phyloP scores from a whole-genome alignment of 176 grass and related monocot genomes.

The Raddia guianensis region DNA sequence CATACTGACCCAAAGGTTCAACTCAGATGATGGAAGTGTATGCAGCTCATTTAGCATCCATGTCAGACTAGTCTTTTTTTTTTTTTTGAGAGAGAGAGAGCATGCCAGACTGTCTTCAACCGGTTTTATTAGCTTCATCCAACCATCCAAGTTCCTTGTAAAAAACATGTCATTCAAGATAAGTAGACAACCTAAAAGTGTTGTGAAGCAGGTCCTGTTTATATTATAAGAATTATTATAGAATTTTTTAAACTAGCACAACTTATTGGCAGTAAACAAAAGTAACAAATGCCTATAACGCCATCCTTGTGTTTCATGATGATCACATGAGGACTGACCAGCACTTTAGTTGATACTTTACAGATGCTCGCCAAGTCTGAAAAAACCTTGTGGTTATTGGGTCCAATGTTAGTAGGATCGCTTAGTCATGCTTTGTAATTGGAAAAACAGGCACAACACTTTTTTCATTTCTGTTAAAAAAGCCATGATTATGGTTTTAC shows the following conservation, averaged over 20 bases:
- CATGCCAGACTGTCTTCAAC: conserved; percentile 1
- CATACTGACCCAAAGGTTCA: background rate
- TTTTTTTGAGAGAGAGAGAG: too few species aligned
- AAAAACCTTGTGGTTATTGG: too few species aligned
- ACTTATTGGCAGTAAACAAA: conserved; percentile 1
- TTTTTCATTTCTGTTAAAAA: background rate
- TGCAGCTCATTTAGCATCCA: background rate
- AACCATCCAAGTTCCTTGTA: background rate
- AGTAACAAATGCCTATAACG: background rate
- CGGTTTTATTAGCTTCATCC: background rate
- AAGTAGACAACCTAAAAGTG: background rate
- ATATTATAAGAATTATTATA: conserved; percentile 1
- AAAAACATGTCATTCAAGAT: background rate
- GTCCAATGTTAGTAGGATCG: too few species aligned
- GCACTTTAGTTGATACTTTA: background rate
- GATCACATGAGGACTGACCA: background rate
- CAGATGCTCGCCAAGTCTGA: too few species aligned
- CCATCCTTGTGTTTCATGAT: conserved; percentile 14
- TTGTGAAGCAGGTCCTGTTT: background rate
- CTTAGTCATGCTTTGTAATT: too few species aligned
- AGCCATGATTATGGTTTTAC: background rate
- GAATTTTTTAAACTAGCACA: conserved; percentile 9
- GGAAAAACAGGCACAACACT: too few species aligned
- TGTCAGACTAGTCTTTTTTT: background rate
- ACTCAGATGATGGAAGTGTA: background rate